Percentiles rank a stretch among this genome's conserved stretches.
Conservation (phyloP, 139 green algal species). For the Closterium sp. region DNA sequence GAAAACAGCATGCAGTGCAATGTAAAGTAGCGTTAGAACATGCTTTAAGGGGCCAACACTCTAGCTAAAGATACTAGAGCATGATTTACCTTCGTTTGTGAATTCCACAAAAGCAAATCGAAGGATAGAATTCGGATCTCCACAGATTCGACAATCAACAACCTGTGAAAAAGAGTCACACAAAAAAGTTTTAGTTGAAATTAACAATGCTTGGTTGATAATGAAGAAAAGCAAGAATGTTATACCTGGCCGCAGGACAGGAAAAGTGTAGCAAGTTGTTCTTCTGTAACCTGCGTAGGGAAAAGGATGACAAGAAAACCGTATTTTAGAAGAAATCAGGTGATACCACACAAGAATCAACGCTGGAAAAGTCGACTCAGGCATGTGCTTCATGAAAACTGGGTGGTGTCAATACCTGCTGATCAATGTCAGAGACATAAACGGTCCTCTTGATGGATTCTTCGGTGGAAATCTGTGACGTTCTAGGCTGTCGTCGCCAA, state of each 20-base stretch:
- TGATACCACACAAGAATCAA: background rate
- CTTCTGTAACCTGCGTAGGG: conserved; percentile 52
- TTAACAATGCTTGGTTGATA: no score
- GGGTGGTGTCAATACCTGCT: conserved; percentile 45
- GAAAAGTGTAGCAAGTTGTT: conserved; percentile 55
- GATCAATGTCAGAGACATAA: conserved; percentile 60
- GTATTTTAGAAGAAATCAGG: background rate
- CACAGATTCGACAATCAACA: conserved; percentile 90
- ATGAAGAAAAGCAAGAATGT: background rate
- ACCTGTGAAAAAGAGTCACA: conserved; percentile 26
- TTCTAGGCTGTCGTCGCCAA: background rate
- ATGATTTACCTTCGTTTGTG: conserved; percentile 35
- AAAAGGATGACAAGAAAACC: background rate
- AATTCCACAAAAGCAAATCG: conserved; percentile 97
- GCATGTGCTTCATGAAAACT: background rate
- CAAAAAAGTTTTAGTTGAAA: background rate
- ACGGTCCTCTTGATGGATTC: conserved; percentile 57
- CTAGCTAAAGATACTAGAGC: background rate
- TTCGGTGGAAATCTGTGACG: conserved; percentile 11
- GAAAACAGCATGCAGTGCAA: background rate
- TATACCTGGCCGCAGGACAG: conserved; percentile 50
- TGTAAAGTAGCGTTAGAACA: background rate
- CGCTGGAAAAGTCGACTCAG: background rate
- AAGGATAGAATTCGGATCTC: conserved; percentile 86
- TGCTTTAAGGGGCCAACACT: background rate